A percentile compares a stretch with the other conserved stretches of the same genome.
These are phyloP conservation scores for Garcia nutans DNA, from an alignment of 345 rosid genomes.

Conservation along the genomic window DNA sequence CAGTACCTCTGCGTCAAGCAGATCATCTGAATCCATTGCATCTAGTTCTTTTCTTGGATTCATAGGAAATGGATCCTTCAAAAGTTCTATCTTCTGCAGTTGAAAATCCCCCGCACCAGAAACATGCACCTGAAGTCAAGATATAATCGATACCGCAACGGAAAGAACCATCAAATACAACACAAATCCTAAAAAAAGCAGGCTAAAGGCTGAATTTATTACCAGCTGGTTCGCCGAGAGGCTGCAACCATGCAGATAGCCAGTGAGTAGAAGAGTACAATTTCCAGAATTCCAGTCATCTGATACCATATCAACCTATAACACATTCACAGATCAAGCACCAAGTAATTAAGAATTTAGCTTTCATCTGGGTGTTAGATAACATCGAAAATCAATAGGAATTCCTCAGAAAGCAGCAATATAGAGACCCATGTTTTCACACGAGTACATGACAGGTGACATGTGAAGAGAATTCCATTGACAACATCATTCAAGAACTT, in stretches of 20 bases:
- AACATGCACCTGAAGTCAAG: conserved; percentile 62
- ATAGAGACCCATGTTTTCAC: not conserved
- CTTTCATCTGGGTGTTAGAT: not conserved
- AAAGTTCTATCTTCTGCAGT: conserved; percentile 65
- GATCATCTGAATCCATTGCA: conserved; percentile 72
- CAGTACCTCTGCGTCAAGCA: conserved; percentile 57
- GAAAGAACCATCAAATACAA: conserved; percentile 9
- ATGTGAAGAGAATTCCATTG: not conserved
- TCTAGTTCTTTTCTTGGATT: conserved; percentile 55
- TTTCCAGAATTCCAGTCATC: conserved; percentile 53
- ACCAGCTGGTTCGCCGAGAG: conserved; percentile 93
- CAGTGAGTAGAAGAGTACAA: conserved; percentile 68
- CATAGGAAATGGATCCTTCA: conserved; percentile 76
- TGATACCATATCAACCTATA: conserved; percentile 51
- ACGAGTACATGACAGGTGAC: not conserved
- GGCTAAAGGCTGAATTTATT: conserved; percentile 21
- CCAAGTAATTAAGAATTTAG: not conserved
- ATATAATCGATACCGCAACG: conserved; percentile 18
- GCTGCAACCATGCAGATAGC: conserved; percentile 65
- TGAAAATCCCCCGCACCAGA: conserved; percentile 92
- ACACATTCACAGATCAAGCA: not conserved
- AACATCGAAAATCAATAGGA: not conserved
- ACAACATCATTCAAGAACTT: not conserved
- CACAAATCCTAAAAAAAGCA: not conserved
- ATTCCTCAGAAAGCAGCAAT: not conserved